These are phyloP conservation scores for Fusarium avenaceum DNA, from an alignment of 2,329 filamentous ascomycete genomes.

Conservation along the genomic window DNA sequence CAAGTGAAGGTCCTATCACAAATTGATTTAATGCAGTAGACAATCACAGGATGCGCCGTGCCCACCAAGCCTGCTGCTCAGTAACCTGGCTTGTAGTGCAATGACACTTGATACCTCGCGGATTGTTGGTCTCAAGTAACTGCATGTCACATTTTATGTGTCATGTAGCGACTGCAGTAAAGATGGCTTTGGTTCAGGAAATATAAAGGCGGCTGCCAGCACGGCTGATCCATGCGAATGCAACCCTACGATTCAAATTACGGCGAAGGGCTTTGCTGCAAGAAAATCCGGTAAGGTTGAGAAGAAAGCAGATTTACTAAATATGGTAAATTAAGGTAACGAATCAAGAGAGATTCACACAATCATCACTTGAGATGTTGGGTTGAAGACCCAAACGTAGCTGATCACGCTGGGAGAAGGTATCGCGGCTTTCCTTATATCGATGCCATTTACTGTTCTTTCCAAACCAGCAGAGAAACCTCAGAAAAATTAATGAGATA, in stretches of 20 bases:
- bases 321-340: neutral
- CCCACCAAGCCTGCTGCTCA: too few species aligned
- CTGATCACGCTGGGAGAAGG: neutral
- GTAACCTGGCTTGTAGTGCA: too few species aligned
- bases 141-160: neutral
- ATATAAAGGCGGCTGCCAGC: neutral
- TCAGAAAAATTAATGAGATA: neutral
- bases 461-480: neutral
- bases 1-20: neutral
- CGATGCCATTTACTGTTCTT: neutral
- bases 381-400: neutral
- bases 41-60: neutral
- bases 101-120: too few species aligned
- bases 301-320: neutral
- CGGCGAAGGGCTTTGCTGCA: neutral
- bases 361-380: neutral
- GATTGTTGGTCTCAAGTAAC: neutral
- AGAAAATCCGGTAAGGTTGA: neutral
- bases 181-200: neutral
- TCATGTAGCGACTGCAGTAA: neutral
- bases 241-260: slow-evolving; percentile 2
- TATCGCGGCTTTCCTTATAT: neutral
- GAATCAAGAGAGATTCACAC: neutral
- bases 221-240: slow-evolving; percentile 11
- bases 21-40: neutral